Percentiles rank a stretch among this genome's conserved stretches.
Evolutionary conservation across 1,284 basidiomycete genomes (phyloP).

Genomic region (Ganoderma multipileum): DNA sequence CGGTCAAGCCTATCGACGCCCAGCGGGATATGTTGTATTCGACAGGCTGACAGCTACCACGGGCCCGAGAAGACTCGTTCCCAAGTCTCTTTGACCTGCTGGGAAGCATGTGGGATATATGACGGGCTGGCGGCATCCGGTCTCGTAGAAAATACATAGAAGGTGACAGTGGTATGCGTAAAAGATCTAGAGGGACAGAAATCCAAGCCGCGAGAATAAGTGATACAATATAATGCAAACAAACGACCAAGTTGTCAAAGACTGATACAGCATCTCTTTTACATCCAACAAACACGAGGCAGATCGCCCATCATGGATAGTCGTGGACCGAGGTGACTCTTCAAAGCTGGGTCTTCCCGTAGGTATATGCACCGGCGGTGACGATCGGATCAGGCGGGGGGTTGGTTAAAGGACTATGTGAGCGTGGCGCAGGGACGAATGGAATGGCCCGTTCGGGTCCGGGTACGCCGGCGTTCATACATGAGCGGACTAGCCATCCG

Average conservation of each 20-base stretch:
- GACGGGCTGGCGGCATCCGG: not conserved
- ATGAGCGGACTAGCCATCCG: conserved; percentile 20
- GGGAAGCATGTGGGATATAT: not conserved
- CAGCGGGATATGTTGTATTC: not conserved
- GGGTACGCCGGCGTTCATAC: conserved; percentile 15
- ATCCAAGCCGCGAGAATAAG: not conserved
- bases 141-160: not conserved
- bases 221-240: not conserved
- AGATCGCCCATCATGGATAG: not conserved
- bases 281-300: not conserved
- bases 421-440: not conserved
- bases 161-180: not conserved
- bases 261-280: not conserved
- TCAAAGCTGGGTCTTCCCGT: not conserved
- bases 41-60: not conserved
- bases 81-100: not conserved
- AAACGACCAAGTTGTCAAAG: not conserved
- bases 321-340: not conserved
- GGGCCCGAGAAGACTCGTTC: not conserved
- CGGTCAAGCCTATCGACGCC: not conserved
- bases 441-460: conserved; percentile 12
- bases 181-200: not conserved
- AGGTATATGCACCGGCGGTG: not conserved
- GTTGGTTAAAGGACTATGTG: not conserved
- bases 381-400: not conserved